phyloP scores from a whole-genome alignment of 345 rosid genomes.

The Gossypium longicalyx region DNA sequence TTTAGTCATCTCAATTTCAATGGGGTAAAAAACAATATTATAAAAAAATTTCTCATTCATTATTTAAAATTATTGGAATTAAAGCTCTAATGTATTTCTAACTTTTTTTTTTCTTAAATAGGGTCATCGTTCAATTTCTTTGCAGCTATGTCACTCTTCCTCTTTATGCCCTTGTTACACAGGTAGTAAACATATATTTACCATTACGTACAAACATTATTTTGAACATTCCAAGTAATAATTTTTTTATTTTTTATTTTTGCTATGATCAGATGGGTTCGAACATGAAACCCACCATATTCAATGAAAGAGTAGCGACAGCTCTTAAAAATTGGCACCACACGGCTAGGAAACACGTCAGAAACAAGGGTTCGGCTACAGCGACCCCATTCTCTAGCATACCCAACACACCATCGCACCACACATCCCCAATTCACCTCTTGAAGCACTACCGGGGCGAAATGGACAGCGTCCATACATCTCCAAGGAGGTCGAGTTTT shows the following conservation, averaged over 20 bases:
- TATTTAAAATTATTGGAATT: background rate
- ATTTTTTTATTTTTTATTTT: background rate
- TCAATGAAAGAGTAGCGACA: slow-evolving; percentile 62
- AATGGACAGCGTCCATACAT: slow-evolving; percentile 31
- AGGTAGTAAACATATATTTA: slow-evolving; percentile 29
- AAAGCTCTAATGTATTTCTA: background rate
- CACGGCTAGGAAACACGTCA: slow-evolving; percentile 60
- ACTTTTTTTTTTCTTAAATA: slow-evolving; percentile 19
- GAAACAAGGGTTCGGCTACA: slow-evolving; percentile 38
- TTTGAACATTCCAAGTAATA: background rate
- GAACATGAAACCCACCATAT: slow-evolving; percentile 77
- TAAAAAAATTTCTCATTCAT: background rate
- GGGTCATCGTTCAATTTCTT: slow-evolving; percentile 70
- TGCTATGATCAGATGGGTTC: slow-evolving; percentile 68
- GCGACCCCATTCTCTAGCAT: slow-evolving; percentile 44
- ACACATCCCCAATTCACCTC: slow-evolving; percentile 47
- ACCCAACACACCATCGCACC: slow-evolving; percentile 57
- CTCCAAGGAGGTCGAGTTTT: slow-evolving; percentile 32
- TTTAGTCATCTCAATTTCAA: slow-evolving; percentile 54
- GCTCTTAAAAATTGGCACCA: slow-evolving; percentile 78
- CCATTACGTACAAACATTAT: background rate
- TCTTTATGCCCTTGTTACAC: slow-evolving; percentile 88
- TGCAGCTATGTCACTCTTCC: slow-evolving; percentile 98
- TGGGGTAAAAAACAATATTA: slow-evolving; percentile 64
- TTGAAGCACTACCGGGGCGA: slow-evolving; percentile 37